Conservation (phyloP, 2,329 filamentous ascomycete genomes). For the Drechslera avenae region DNA sequence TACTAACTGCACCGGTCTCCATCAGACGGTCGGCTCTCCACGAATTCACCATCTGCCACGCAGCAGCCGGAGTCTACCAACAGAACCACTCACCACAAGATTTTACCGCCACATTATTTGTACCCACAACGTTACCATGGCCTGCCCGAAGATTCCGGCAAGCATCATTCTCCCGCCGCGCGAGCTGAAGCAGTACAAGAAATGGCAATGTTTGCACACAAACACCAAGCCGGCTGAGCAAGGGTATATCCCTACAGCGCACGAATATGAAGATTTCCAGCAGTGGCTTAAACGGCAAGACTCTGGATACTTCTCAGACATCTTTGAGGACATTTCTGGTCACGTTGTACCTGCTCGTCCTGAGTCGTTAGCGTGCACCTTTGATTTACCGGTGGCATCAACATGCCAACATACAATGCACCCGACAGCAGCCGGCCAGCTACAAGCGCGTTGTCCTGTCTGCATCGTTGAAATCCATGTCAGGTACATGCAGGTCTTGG, state of each 20-base stretch:
- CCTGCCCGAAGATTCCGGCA: conserved; percentile 25
- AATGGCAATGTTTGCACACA: conserved; percentile 33
- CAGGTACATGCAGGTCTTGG: conserved; percentile 31
- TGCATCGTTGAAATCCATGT: conserved; percentile 35
- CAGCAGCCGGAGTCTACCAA: not conserved
- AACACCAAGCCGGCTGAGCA: conserved; percentile 24
- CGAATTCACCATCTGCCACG: no score
- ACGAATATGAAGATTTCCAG: conserved; percentile 38
- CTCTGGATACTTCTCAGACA: conserved; percentile 40
- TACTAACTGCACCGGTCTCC: not conserved
- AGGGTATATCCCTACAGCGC: conserved; percentile 31
- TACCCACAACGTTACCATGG: conserved; percentile 1
- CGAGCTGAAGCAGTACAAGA: conserved; percentile 36
- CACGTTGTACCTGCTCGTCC: conserved; percentile 17
- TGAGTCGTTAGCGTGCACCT: not conserved
- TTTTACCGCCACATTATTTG: not conserved
- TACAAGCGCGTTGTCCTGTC: conserved; percentile 32
- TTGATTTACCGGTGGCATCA: conserved; percentile 19
- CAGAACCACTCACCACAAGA: not conserved
- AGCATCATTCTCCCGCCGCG: conserved; percentile 30
- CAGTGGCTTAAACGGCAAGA: conserved; percentile 37
- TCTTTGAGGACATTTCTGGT: conserved; percentile 31
- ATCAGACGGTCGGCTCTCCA: not conserved
- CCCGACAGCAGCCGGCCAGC: conserved; percentile 18
- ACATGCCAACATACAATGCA: conserved; percentile 33